These are phyloP conservation scores for Entomortierella lignicola DNA, from an alignment of 192 early-diverging fungal species.

Conservation along the genomic window DNA sequence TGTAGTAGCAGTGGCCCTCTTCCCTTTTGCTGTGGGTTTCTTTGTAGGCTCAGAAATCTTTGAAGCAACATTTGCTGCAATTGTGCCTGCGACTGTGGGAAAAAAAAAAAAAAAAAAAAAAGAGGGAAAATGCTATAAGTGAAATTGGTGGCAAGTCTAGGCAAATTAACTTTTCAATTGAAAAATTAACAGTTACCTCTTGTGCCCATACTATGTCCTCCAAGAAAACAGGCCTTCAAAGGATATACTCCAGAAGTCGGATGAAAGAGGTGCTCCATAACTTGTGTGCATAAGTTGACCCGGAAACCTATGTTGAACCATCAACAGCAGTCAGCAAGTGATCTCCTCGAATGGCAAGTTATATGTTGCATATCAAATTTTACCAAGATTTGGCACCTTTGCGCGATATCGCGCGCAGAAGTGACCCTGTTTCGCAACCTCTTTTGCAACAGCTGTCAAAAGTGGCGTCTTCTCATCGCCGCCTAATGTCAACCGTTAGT, in stretches of 20 bases:
- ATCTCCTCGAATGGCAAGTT: no score
- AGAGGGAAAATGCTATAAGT: no score
- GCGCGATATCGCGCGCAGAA: conserved; percentile 46
- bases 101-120: conserved; percentile 3
- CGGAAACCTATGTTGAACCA: conserved; percentile 10
- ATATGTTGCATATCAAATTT: neutral
- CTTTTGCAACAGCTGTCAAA: conserved; percentile 23
- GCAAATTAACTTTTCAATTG: no score
- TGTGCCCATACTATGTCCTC: conserved; percentile 45
- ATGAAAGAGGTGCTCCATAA: conserved; percentile 44
- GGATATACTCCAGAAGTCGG: conserved; percentile 26
- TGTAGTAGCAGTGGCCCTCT: conserved; percentile 5
- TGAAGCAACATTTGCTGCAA: conserved; percentile 17
- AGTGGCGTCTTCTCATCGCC: conserved; percentile 42
- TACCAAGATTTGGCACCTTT: conserved; percentile 41
- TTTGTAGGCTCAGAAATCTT: neutral
- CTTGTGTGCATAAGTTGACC: conserved; percentile 20
- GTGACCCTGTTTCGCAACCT: conserved; percentile 36
- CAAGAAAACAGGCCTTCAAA: conserved; percentile 34
- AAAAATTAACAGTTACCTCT: no score
- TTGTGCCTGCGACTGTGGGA: conserved; percentile 35
- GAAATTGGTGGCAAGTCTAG: conserved; percentile 11
- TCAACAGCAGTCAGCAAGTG: no score
- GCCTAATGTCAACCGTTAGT: conserved; percentile 16
- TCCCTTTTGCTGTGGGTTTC: neutral